Base-by-base conservation (phyloP, 345 rosid genomes). In the Clausena lansium region DNA sequence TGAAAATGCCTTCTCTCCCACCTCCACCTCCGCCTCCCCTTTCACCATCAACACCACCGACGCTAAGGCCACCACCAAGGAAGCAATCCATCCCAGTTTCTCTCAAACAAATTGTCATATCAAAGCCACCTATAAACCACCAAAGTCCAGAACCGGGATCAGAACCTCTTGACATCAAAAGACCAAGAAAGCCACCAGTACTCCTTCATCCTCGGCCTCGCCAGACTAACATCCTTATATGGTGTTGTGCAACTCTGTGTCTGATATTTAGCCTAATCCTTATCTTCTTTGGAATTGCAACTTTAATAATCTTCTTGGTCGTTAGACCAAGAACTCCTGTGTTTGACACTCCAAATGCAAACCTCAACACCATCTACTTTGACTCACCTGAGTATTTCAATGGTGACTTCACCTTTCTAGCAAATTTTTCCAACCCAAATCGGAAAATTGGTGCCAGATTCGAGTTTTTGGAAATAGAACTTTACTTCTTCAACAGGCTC, bases 311-410 rank as follows among this genome's bases (percentile, higher is more conserved):
- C 78, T 95, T 85, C 74, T 79, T 90, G 4, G 83, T 82, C 19
- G 73, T 93, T 45, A 95, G 79, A 75, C 98, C 99, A 13, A 89
- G 82, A 81, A 85, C 60, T 59, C 98, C 99, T 19, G 68, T 74
- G 57, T 95, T 93, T 58, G 99, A 95, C 82, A 89, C 88, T 71
- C 84, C 95, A 0, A 84, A 84, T 14, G 98, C 94, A 52, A 88
- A 76, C 63, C 95, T 95, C 83, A 95, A 83, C 83, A 85, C 80
- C 57, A 80, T 93, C 83, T 89, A 87, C 93, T 91, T 95, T 38
- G 97, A 91, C 71, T 86, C 98, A 4, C 94, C 94, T 0, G 92
- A 85, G 76, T 92, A 87, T 83, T 90, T 95, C 88, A 95, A 92
- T 0, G 97, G 97, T 3, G 94, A 95, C 63, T 76, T 95, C 73